These are phyloP conservation scores for Hypoxylon sp. DNA, from an alignment of 2,329 filamentous ascomycete genomes.

Conservation along the genomic window DNA sequence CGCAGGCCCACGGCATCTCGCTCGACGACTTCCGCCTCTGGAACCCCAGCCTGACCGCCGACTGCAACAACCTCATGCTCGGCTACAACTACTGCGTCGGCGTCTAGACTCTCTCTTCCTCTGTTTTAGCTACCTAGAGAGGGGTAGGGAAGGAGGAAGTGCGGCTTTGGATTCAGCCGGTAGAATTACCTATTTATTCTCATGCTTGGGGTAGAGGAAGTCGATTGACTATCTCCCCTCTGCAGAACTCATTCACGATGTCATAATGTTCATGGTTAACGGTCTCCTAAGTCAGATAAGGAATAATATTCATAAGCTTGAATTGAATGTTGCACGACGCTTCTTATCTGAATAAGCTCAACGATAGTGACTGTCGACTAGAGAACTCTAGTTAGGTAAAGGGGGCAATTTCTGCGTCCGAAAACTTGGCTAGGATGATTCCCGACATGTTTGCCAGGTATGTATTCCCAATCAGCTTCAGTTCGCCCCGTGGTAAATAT, in stretches of 20 bases:
- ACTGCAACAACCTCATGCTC: conserved; percentile 37
- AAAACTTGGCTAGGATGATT: no score
- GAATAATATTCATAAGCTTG: not conserved
- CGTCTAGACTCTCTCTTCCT: not conserved
- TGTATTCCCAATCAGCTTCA: no score
- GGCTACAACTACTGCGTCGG: conserved; percentile 42
- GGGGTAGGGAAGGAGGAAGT: not conserved
- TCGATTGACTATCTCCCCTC: not conserved
- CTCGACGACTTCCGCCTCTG: conserved; percentile 29
- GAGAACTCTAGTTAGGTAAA: not conserved
- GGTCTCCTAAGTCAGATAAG: not conserved
- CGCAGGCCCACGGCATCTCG: conserved; percentile 18
- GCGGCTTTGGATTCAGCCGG: not conserved
- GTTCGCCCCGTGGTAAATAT: no score
- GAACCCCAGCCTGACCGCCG: conserved; percentile 36
- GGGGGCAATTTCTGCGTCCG: not conserved
- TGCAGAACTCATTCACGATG: not conserved
- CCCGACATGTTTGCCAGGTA: no score
- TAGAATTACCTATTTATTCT: not conserved
- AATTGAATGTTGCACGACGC: not conserved
- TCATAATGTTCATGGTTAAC: not conserved
- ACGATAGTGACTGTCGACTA: not conserved
- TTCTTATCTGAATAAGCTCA: not conserved
- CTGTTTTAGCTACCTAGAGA: no score
- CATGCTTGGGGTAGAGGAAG: not conserved